Conservation (phyloP, 257 asterid genomes). For the Nyctanthes arbortristis region DNA sequence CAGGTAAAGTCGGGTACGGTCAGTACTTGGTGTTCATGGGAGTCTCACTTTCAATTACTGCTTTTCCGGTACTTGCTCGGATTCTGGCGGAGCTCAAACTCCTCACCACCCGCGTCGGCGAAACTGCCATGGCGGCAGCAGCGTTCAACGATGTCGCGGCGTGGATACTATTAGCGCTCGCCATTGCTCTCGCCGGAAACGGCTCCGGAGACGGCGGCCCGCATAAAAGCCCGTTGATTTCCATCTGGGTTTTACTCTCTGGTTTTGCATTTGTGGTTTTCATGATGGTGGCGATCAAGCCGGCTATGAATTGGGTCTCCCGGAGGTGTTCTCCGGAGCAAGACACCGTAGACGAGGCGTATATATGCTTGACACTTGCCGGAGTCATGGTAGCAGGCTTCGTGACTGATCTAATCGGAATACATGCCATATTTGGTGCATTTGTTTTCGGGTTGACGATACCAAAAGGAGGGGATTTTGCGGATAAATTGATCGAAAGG, state of each 20-base stretch:
- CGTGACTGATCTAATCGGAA: slow-evolving; percentile 62
- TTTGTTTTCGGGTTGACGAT: slow-evolving; percentile 60
- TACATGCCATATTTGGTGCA: slow-evolving; percentile 64
- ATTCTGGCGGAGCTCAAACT: slow-evolving; percentile 65
- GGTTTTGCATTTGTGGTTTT: slow-evolving; percentile 45
- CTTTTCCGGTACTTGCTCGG: slow-evolving; percentile 69
- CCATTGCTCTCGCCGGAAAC: slow-evolving; percentile 55
- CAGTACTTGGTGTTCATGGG: slow-evolving; percentile 57
- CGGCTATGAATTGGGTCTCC: slow-evolving; percentile 52
- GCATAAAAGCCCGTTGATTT: slow-evolving; percentile 40
- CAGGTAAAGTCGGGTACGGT: slow-evolving; percentile 38
- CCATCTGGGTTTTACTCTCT: slow-evolving; percentile 54
- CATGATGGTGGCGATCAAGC: slow-evolving; percentile 52
- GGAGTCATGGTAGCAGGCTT: slow-evolving; percentile 63
- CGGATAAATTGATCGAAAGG: slow-evolving; percentile 35
- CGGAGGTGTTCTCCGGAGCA: slow-evolving; percentile 36
- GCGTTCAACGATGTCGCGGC: slow-evolving; percentile 68
- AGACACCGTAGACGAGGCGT: slow-evolving; percentile 43
- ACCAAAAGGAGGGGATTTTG: slow-evolving; percentile 53
- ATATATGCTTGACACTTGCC: slow-evolving; percentile 47
- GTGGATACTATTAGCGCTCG: slow-evolving; percentile 67
- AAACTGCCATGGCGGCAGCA: slow-evolving; percentile 73
- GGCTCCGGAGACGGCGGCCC: slow-evolving; percentile 41
- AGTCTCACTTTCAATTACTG: slow-evolving; percentile 65
- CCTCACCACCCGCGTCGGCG: slow-evolving; percentile 56